Base-by-base conservation (phyloP, 805 yeast genomes). In the Starmerella davenportii region DNA sequence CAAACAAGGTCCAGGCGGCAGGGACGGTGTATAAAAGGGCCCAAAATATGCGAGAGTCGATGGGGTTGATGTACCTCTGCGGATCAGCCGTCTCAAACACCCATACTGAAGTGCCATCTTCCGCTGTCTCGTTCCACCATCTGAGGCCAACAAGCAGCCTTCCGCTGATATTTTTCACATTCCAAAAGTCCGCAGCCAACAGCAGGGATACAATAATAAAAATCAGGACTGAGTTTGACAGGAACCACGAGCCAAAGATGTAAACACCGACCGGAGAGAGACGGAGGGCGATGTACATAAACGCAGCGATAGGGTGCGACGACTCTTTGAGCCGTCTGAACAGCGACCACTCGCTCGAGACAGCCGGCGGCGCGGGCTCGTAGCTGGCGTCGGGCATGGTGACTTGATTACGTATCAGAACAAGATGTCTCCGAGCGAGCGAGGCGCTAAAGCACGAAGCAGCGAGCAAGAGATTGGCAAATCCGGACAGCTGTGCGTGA, bases 91-190 rank as follows among this genome's bases (percentile, higher is more conserved):
- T 73, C 55, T 81, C 93, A 52, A 81, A 81, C 17, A 82, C 93
- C 93, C 93, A 81, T 11, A 74, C 67, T 39, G 76, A 72, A 47
- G 75, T 74, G 1, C 81, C 81, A 7, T 67, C 56, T 16, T 61
- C 64, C 21, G 68, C 63, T 0, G 84, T 66, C 54, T 87, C 95
- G 55, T 87, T 90, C 95, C 96, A 87, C 98, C 98, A 87, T 46
- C 67, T 44, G 46, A 90, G 65, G 0, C 95, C 96, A 4, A 90
- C 95, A 40, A 87, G 59, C 40, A 81, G 67, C 42, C 96, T 63
- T 1, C 98, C 98, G 17, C 93, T 66, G 20, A 87, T 79, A 57
- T 87, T 87, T 54, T 87, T 90, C 19, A 81, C 74, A 53, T 80
- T 78, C 92, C 95, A 87, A 53, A 87, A 87, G 56, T 87, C 98